These are phyloP conservation scores for Chytriomyces hyalinus DNA, from an alignment of 192 early-diverging fungal genomes.

Conservation along the genomic window DNA sequence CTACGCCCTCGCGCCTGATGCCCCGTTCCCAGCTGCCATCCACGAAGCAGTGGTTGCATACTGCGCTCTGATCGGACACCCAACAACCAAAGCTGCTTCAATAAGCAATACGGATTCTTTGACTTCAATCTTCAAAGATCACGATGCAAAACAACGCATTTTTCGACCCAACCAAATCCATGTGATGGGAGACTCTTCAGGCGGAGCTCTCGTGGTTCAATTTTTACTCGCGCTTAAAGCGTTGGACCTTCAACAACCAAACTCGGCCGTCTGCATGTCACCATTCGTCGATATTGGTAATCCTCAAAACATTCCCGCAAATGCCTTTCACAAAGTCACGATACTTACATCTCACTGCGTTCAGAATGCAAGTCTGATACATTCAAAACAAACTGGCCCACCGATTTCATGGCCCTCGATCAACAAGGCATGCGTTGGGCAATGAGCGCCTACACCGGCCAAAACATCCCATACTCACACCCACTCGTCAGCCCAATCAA, in stretches of 20 bases:
- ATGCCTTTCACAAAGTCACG: neutral
- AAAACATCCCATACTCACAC: constrained; percentile 14
- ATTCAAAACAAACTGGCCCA: constrained; percentile 35
- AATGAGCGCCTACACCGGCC: constrained; percentile 28
- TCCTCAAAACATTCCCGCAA: neutral
- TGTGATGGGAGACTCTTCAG: constrained; percentile 39
- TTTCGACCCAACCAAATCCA: constrained; percentile 11
- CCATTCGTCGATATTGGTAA: constrained; percentile 51
- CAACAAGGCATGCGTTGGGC: constrained; percentile 44
- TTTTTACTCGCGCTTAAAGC: constrained; percentile 56
- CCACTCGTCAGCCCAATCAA: constrained; percentile 36
- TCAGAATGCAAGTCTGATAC: constrained; percentile 8
- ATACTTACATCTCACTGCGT: neutral
- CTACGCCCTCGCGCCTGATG: constrained; percentile 45
- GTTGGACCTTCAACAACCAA: constrained; percentile 55
- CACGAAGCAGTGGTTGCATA: constrained; percentile 43
- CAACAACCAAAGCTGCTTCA: neutral
- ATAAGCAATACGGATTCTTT: neutral
- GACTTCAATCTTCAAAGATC: neutral
- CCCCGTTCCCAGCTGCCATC: constrained; percentile 40
- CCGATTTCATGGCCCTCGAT: constrained; percentile 47
- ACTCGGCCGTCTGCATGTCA: constrained; percentile 59
- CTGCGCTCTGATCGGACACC: constrained; percentile 28
- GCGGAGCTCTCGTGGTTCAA: constrained; percentile 37
- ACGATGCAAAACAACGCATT: neutral